Conservation (phyloP, 2,329 filamentous ascomycete species). For the Beauveria sp. region DNA sequence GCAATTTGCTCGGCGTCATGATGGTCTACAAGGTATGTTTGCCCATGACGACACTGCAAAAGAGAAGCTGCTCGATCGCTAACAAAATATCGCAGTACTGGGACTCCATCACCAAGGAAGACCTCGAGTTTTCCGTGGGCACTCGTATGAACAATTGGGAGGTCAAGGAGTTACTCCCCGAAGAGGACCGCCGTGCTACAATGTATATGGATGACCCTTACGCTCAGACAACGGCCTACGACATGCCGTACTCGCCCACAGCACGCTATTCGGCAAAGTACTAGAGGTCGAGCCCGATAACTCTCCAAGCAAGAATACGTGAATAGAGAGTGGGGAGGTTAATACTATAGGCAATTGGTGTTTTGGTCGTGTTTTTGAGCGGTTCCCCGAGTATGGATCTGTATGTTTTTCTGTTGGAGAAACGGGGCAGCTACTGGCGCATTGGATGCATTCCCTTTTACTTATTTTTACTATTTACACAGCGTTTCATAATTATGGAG, state of each 20-base stretch:
- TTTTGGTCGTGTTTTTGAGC: background rate
- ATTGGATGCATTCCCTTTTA: background rate
- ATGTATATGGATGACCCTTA: slow-evolving; percentile 64
- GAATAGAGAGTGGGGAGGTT: background rate
- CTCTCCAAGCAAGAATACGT: background rate
- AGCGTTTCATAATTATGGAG: background rate
- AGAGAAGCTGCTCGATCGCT: background rate
- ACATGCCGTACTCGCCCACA: slow-evolving; percentile 42
- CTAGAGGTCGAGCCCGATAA: slow-evolving; percentile 20
- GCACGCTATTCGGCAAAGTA: slow-evolving; percentile 41
- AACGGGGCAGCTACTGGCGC: background rate
- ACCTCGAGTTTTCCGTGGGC: slow-evolving; percentile 95
- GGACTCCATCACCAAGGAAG: slow-evolving; percentile 98
- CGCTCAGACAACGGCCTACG: slow-evolving; percentile 47
- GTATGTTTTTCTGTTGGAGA: background rate
- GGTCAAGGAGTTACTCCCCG: slow-evolving; percentile 80
- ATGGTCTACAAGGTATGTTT: slow-evolving; percentile 89
- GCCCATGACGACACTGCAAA: background rate
- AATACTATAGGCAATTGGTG: background rate
- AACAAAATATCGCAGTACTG: slow-evolving; percentile 60
- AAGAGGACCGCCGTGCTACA: slow-evolving; percentile 70
- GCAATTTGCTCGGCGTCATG: slow-evolving; percentile 93
- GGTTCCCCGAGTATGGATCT: background rate
- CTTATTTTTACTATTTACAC: background rate
- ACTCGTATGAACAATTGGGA: slow-evolving; percentile 97